Conservation (phyloP, 108 stramenopile genomes). For the Craspedostauros australis region DNA sequence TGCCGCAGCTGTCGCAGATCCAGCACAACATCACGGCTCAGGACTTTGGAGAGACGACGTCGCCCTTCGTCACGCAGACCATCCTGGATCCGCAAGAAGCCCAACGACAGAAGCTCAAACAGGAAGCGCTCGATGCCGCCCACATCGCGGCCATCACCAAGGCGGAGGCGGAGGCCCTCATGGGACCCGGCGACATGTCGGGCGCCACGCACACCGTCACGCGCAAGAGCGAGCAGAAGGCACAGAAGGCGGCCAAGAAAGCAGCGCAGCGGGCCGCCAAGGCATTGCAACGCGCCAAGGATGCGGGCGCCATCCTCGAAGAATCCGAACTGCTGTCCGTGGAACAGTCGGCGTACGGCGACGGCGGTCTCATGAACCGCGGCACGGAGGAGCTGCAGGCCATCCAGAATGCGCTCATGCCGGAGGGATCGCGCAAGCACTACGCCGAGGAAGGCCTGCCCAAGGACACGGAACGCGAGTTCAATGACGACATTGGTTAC, state of each 20-base stretch:
- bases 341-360: conserved; percentile 11
- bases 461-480: conserved; percentile 59
- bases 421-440: conserved; percentile 59
- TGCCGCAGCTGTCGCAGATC: conserved; percentile 32
- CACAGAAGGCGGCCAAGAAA: conserved; percentile 53
- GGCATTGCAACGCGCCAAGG: conserved; percentile 53
- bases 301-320: conserved; percentile 71
- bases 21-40: conserved; percentile 5
- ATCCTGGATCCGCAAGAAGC: conserved; percentile 31
- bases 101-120: conserved; percentile 31
- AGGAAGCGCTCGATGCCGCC: conserved; percentile 59
- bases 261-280: conserved; percentile 55
- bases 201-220: conserved; percentile 57
- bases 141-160: conserved; percentile 50
- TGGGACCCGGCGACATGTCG: neutral
- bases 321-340: conserved; percentile 31
- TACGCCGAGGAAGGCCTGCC: conserved; percentile 54
- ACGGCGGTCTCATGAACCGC: conserved; percentile 25
- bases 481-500: conserved; percentile 43
- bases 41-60: neutral
- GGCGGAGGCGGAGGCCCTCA: conserved; percentile 32
- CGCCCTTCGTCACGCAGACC: conserved; percentile 1
- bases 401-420: conserved; percentile 50
- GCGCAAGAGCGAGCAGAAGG: conserved; percentile 42
- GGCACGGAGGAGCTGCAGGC: conserved; percentile 31